Evolutionary conservation across 176 grass and related monocot genomes (phyloP).

Genomic region (Bolboschoenus planiculmis): DNA sequence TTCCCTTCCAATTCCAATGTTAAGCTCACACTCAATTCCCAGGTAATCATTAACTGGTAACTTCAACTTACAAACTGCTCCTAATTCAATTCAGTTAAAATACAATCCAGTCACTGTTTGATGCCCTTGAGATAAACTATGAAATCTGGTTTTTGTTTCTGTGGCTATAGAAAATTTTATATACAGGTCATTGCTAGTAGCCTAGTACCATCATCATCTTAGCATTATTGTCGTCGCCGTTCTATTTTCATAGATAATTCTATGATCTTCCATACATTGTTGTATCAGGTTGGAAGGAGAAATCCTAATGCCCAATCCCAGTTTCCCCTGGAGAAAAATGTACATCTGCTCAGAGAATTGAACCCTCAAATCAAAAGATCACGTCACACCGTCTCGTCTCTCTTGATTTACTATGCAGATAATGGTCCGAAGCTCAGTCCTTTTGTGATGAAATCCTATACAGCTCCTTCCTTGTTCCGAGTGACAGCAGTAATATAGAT

Average conservation of each 20-base stretch:
- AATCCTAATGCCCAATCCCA: not conserved
- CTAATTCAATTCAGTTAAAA: not conserved
- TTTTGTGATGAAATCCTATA: conserved; percentile 68
- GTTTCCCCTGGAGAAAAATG: not conserved
- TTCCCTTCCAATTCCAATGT: not conserved
- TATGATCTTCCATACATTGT: not conserved
- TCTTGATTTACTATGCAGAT: conserved; percentile 59
- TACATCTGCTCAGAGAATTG: not conserved
- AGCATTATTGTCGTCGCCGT: not conserved
- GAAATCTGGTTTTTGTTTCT: not conserved
- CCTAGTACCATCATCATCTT: not conserved
- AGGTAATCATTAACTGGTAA: not conserved
- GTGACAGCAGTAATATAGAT: not conserved
- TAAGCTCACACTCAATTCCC: not conserved
- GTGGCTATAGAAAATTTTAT: not conserved
- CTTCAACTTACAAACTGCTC: not conserved
- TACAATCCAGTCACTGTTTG: not conserved
- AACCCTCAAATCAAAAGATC: not conserved
- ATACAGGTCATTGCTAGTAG: not conserved
- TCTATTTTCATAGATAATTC: not conserved
- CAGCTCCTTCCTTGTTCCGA: conserved; percentile 41
- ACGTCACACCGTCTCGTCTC: not conserved
- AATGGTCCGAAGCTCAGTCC: conserved; percentile 47
- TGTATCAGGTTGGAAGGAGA: not conserved
- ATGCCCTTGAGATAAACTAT: not conserved